Base-by-base conservation (phyloP, 352 stramenopile genomes). In the Globisporangium abappressorium region DNA sequence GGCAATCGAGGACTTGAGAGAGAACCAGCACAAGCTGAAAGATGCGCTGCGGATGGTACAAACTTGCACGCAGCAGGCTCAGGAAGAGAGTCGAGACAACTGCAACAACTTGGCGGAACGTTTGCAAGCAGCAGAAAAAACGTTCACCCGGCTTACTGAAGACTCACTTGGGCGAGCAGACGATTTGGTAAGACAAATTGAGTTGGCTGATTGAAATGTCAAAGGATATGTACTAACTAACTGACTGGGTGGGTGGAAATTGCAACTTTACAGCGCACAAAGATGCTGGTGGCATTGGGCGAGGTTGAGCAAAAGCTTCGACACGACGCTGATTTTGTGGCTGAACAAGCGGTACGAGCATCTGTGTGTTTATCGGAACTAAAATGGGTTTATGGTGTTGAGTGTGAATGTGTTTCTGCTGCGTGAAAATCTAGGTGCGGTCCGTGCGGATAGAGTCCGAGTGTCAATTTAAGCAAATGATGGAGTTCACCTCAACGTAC, bases 31-130 rank as follows among this genome's bases (percentile, higher is more conserved):
- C 7, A 72, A 61, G 24, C 63, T 90, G 14, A 78, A 80, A 26
- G 79, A 82, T 46, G 83, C 83, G 7, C 59, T 91, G 34, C 65
- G 79, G 14, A 59, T 85, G 0, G 49, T 89, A 12, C 81, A 91
- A 61, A 56, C 62, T 9, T 88, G 76, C 62, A 70, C 77, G 1
- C 77, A 84, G 51, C 76, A 83, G 38, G 66, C 70, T 2, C 71
- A 89, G 38, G 70, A 82, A 41, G 60, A 63, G 15, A 74, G 47
- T 12, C 69, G 83, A 43, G 72, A 76, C 4, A 77, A 63, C 2
- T 78, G 64, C 43, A 69, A 61, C 15, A 69, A 69, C 14, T 59
- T 90, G 3, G 51, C 57, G 20, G 74, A 78, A 8, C 75, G 77
- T 51, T n/a, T 91, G 9, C 64, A 80, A 15, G 24, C 71, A 49